Base-by-base conservation (phyloP, 2,329 filamentous ascomycete genomes). In the Trichothecium sympodiale region DNA sequence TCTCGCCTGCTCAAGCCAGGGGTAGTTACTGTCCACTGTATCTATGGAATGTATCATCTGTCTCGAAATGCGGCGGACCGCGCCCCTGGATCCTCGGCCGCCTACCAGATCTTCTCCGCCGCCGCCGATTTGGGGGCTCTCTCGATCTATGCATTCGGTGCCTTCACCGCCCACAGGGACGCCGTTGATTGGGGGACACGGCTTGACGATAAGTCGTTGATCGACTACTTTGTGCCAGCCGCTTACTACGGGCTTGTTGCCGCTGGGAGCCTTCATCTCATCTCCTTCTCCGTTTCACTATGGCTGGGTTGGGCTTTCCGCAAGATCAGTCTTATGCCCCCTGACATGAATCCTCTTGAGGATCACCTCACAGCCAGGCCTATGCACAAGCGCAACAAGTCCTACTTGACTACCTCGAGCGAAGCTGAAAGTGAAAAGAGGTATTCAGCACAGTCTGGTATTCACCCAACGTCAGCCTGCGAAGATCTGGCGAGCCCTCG, bases 321-420 rank as follows among this genome's bases (percentile, higher is more conserved):
- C 29, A 81, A 83, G 51, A 95, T 96, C 48, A 69, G 78, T 5
- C 66, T 70, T 15, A 71, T 95, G 54, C 89, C 89, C 5, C 88
- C 89, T 0, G 89, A 96, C 51, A 86, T 94, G 83, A 96, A 96
- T 54, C 89, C 89, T 2, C 68, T 96, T 12, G 88, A 95, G 54
- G 77, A 83, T 45, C 80, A 89, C 49, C 63, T 94, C 39, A 95
- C 87, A 2, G 78, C 84, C 9, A 74, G 80, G 17, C 63, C 59
- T 38, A 50, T 49, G 33, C 86, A 93, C 60, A 88, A 87, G 65
- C 76, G 82, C 51, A 88, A 83, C 55, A 75, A 73, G 55, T 71
- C 69, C 2, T 75, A 71, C 2, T 49, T 74, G 18, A 59, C 64
- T 4, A 73, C 65, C 3, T 52, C 54, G 6, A 61, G 59, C 43